Evolutionary conservation across 805 yeast genomes (phyloP), one percentile per base, ranked within the genome.

Genomic region (Wickerhamomyces sydowiorum): DNA sequence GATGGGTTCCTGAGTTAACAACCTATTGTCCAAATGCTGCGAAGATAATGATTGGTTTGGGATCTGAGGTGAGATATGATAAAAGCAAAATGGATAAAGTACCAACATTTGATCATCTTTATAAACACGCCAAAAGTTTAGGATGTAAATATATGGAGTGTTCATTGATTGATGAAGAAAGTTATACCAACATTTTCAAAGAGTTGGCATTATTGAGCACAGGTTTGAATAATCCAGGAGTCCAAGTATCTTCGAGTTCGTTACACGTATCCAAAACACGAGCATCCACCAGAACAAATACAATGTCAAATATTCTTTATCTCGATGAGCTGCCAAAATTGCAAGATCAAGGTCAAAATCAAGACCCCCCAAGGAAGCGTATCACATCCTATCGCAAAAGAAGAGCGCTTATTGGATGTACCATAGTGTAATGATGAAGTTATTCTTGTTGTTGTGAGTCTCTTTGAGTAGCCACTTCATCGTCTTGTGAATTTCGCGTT

Each of bases 1-100:
- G 67, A 48, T 68, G 73, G 73, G 54, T 66, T n/a, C 69, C 72
- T 14, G 73, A 68, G 48, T 61, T 67, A 18, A 59, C 60, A 46
- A 59, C 55, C 36, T 61, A 66, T 53, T 67, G 72, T 47, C 66
- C 62, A 15, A 57, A 59, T 41, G 65, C 62, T n/a, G 57, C 61
- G 3, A 60, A 55, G 43, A 51, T 65, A 39, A 53, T 67, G 41
- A 61, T 66, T 28, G 73, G 70, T 0, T 58, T 69, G 35, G 64
- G 65, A 47, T 56, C 60, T n/a, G 70, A 66, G 39, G 50, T 52
- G 46, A 60, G 67, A 47, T 49, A 50, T 44, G 63, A 61, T 49
- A 58, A 51, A 2, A 49, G 45, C 34, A 53, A 33, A 15, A 31
- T 8, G 44, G 43, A 38, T 49, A 52, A 42, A 43, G 33, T 64